Evolutionary conservation across 352 stramenopile genomes (phyloP).

Genomic region (Phytophthora melonis): DNA sequence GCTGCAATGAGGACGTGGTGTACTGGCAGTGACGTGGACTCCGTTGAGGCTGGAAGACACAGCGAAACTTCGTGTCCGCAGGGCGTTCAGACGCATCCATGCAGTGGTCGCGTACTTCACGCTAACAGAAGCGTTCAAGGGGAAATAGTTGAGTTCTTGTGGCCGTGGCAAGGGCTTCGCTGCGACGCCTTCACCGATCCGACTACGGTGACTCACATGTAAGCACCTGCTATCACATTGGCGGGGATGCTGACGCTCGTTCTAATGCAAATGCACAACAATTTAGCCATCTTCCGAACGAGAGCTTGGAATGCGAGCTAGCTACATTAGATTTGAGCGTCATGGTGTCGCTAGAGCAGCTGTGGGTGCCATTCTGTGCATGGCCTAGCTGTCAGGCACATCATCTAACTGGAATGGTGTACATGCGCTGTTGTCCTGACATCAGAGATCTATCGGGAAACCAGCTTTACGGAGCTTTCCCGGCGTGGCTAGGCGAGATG

Average conservation of each 20-base stretch:
- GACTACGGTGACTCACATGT: slow-evolving; percentile 81
- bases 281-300: slow-evolving; percentile 60
- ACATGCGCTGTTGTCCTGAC: neutral
- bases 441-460: slow-evolving; percentile 68
- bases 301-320: slow-evolving; percentile 61
- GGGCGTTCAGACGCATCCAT: slow-evolving; percentile 68
- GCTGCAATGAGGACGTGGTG: slow-evolving; percentile 70
- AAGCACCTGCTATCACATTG: slow-evolving; percentile 5
- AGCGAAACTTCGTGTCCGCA: slow-evolving; percentile 45
- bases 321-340: slow-evolving; percentile 64
- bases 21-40: slow-evolving; percentile 37
- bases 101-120: slow-evolving; percentile 62
- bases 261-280: neutral
- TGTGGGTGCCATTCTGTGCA: slow-evolving; percentile 45
- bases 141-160: slow-evolving; percentile 48
- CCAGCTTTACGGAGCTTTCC: slow-evolving; percentile 59
- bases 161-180: slow-evolving; percentile 78
- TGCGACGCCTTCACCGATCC: slow-evolving; percentile 74
- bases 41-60: slow-evolving; percentile 3
- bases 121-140: slow-evolving; percentile 27
- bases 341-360: slow-evolving; percentile 77
- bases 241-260: neutral
- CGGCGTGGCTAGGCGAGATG: slow-evolving; percentile 72
- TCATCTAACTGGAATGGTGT: neutral
- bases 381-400: neutral